Conservation (phyloP, 306 rosid species). For the Betula pendula region DNA sequence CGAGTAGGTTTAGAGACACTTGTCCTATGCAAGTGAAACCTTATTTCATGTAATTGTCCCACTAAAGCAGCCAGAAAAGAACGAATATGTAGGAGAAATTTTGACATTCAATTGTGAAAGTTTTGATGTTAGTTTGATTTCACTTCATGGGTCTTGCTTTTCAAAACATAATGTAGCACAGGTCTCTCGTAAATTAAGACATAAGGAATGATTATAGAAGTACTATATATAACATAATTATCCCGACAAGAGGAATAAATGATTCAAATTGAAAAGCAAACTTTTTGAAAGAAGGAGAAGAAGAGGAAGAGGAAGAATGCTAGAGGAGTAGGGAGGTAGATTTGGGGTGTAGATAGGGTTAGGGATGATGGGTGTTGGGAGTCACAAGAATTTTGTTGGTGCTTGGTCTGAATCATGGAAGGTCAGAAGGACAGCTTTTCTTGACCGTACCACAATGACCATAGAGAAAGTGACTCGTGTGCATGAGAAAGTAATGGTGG, state of each 20-base stretch:
- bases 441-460: constrained; percentile 44
- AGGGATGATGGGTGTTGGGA: background rate
- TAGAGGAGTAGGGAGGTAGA: background rate
- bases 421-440: constrained; percentile 45
- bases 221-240: background rate
- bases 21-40: too few relatives aligned
- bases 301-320: background rate
- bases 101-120: constrained; percentile 13
- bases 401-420: background rate
- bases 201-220: background rate
- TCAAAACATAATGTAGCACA: too few relatives aligned
- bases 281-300: background rate
- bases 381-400: background rate
- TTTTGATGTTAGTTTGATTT: background rate
- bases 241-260: background rate
- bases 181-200: background rate
- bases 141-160: background rate
- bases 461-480: constrained; percentile 24
- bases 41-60: background rate
- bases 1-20: too few relatives aligned
- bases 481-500: constrained; percentile 10
- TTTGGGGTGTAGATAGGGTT: background rate
- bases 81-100: background rate
- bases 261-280: background rate
- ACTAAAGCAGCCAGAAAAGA: background rate